Percentiles rank a stretch among this genome's conserved stretches.
Conservation (phyloP, 352 stramenopile genomes). For the Pythium sp. region DNA sequence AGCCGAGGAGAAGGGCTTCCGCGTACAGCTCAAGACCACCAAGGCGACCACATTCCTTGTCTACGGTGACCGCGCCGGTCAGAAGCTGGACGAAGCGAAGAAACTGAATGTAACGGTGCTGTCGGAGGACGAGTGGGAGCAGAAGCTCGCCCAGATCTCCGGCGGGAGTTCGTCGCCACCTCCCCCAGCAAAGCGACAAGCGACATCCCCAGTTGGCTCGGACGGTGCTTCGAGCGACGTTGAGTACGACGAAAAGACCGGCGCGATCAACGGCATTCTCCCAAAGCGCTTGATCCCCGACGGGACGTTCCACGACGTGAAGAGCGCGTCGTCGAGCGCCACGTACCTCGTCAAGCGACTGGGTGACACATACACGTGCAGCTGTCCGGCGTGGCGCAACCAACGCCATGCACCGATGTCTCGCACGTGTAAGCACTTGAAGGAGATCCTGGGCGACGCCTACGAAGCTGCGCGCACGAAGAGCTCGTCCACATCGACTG, state of each 20-base stretch:
- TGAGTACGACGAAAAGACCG: conserved; percentile 42
- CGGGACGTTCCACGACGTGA: conserved; percentile 41
- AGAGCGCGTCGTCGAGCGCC: conserved; percentile 49
- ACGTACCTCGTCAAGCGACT: conserved; percentile 54
- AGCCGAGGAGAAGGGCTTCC: conserved; percentile 27
- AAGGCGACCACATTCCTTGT: conserved; percentile 34
- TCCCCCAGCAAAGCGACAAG: conserved; percentile 17
- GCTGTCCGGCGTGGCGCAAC: conserved; percentile 64
- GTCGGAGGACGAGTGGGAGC: conserved; percentile 33
- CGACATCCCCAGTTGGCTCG: background rate
- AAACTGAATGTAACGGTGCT: conserved; percentile 27
- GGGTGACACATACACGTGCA: conserved; percentile 56
- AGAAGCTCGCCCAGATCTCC: conserved; percentile 18
- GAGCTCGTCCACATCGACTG: conserved; percentile 20
- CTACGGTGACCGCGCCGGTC: conserved; percentile 26
- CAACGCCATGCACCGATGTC: conserved; percentile 41
- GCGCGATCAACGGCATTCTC: conserved; percentile 36
- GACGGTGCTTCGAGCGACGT: conserved; percentile 10
- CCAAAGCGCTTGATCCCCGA: conserved; percentile 37
- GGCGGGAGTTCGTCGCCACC: background rate
- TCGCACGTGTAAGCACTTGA: conserved; percentile 67
- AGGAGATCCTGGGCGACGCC: conserved; percentile 42
- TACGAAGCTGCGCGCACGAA: conserved; percentile 38
- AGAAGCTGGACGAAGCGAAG: conserved; percentile 32
- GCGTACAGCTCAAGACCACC: conserved; percentile 24